phyloP scores from a whole-genome alignment of 345 rosid species.

The Mallotus nudiflorus region DNA sequence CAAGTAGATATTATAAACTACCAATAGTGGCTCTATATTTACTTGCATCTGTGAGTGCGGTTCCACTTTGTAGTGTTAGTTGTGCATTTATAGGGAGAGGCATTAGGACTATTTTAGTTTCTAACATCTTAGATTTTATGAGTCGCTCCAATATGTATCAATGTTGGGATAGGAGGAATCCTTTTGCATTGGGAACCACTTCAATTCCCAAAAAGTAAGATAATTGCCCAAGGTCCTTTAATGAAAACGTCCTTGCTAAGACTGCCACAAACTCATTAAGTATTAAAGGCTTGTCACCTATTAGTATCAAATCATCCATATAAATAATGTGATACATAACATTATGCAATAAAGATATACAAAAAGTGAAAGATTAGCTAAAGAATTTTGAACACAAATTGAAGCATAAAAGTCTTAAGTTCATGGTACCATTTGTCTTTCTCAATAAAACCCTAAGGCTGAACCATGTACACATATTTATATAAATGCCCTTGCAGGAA shows the following conservation, averaged over 20 bases:
- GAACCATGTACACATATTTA: neutral
- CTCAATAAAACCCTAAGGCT: neutral
- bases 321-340: neutral
- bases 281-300: no score
- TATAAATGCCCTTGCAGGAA: neutral
- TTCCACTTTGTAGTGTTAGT: neutral
- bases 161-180: neutral
- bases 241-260: neutral
- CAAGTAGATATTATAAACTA: neutral
- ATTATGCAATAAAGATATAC: neutral
- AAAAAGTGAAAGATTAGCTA: neutral
- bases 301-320: no score
- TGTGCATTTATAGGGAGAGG: neutral
- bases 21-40: neutral
- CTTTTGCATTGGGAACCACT: neutral
- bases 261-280: neutral
- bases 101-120: no score
- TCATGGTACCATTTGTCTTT: neutral
- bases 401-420: neutral
- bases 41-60: neutral
- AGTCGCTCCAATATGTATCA: neutral
- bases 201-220: neutral
- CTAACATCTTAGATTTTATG: neutral
- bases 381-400: neutral
- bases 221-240: neutral